phyloP scores from a whole-genome alignment of 352 stramenopile genomes.

The Phytophthora sojae region DNA sequence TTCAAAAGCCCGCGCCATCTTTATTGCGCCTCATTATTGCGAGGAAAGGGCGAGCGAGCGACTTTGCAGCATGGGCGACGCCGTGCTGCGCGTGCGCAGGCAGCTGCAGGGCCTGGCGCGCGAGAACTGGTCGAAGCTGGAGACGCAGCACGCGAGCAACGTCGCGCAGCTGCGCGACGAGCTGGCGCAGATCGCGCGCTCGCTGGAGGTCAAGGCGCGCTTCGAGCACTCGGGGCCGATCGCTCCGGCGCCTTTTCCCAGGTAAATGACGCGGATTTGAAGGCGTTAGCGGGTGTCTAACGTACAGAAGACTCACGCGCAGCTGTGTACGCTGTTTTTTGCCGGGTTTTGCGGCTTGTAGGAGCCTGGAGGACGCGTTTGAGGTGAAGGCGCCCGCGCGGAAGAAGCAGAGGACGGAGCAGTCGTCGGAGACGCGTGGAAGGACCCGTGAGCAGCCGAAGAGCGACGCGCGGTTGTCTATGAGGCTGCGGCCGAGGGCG shows the following conservation, averaged over 20 bases:
- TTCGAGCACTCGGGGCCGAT: constrained; percentile 45
- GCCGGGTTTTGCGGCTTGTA: constrained; percentile 9
- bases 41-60: constrained; percentile 21
- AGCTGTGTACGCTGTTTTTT: not conserved
- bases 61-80: constrained; percentile 58
- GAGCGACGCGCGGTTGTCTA: constrained; percentile 13
- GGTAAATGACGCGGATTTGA: constrained; percentile 8
- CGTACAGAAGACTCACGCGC: not conserved
- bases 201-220: constrained; percentile 57
- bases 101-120: constrained; percentile 62
- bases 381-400: not conserved
- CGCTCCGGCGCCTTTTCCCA: constrained; percentile 22
- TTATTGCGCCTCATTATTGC: not conserved
- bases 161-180: constrained; percentile 61
- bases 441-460: not conserved
- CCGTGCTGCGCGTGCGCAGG: constrained; percentile 66
- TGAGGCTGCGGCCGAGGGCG: constrained; percentile 8
- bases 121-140: constrained; percentile 59
- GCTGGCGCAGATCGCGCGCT: constrained; percentile 53
- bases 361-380: constrained; percentile 12
- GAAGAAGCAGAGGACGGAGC: constrained; percentile 40
- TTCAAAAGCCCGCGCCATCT: constrained; percentile 25
- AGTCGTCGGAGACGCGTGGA: not conserved
- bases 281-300: not conserved
- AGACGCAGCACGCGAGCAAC: constrained; percentile 53